Evolutionary conservation across 805 yeast species (phyloP).

Genomic region (Teunomyces tritomae): DNA sequence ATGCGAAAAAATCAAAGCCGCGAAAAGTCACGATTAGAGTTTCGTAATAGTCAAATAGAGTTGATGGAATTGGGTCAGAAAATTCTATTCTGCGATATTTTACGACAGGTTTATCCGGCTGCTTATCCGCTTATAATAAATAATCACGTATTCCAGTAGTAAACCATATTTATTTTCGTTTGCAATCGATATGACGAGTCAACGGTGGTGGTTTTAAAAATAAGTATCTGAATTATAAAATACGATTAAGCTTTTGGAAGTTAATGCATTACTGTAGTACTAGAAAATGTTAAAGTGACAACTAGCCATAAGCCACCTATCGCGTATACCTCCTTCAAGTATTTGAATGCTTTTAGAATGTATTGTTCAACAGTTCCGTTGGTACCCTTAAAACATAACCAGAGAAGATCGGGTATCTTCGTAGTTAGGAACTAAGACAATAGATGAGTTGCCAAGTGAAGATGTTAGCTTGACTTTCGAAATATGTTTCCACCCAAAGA

Average conservation of each 20-base stretch:
- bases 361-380: background rate
- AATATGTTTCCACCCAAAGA: no score
- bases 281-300: background rate
- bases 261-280: background rate
- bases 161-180: background rate
- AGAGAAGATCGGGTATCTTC: no score
- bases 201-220: background rate
- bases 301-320: background rate
- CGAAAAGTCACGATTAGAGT: no score
- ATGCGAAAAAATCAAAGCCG: no score
- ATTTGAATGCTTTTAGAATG: background rate
- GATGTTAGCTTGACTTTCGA: no score
- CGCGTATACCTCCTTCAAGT: background rate
- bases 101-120: no score
- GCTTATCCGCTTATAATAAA: no score
- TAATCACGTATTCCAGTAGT: background rate
- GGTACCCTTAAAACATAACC: background rate
- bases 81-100: no score
- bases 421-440: no score
- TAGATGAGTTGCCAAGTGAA: no score
- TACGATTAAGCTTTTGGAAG: background rate
- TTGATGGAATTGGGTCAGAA: no score
- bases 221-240: background rate
- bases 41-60: no score
- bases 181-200: background rate